Evolutionary conservation across 257 asterid species (phyloP).

Genomic region (Eustoma russellianum): DNA sequence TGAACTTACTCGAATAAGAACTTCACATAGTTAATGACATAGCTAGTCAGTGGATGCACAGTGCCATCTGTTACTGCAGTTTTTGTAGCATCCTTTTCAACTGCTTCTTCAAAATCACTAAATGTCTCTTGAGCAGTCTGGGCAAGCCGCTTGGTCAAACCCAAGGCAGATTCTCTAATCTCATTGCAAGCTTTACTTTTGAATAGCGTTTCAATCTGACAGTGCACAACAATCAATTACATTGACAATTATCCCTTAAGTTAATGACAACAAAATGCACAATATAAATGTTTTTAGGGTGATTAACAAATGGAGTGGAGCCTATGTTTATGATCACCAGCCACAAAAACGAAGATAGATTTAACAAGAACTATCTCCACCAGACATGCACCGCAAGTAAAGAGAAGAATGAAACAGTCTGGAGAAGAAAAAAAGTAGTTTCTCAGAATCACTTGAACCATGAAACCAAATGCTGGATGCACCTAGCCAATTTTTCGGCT

Average conservation of each 20-base stretch:
- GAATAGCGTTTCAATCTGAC: conserved; percentile 76
- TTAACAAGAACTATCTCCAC: no score
- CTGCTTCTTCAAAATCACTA: conserved; percentile 98
- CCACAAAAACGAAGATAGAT: no score
- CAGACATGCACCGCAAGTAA: no score
- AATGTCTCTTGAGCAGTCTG: conserved; percentile 95
- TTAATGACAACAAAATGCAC: no score
- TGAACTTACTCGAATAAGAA: conserved; percentile 90
- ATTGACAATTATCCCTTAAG: no score
- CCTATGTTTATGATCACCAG: no score
- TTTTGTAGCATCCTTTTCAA: conserved; percentile 98
- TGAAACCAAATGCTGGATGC: no score
- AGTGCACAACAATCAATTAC: conserved; percentile 9
- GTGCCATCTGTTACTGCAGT: conserved; percentile 98
- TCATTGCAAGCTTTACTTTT: conserved; percentile 86
- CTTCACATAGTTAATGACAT: conserved; percentile 94
- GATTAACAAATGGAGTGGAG: no score
- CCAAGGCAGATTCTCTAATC: conserved; percentile 85
- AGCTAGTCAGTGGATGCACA: conserved; percentile 97
- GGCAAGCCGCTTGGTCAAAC: conserved; percentile 95
- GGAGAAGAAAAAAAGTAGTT: no score
- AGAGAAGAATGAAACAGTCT: no score
- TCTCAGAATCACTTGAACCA: no score
- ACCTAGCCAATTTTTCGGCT: not conserved
- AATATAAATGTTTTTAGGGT: no score